Conservation (phyloP, 305 asterid species). For the Fraxinus angustifolia region DNA sequence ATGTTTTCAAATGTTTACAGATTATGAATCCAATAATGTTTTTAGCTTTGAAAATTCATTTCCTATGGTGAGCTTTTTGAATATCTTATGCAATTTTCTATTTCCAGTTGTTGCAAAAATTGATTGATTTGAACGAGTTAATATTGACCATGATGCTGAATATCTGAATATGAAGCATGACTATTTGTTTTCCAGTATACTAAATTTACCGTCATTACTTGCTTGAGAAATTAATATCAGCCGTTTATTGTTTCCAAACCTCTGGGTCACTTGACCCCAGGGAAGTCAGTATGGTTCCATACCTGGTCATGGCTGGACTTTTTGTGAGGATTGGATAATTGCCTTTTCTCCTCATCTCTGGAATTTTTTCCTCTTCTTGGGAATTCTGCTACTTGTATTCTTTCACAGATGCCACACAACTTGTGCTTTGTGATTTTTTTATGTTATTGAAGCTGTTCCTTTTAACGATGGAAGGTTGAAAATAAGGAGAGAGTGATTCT, state of each 20-base stretch:
- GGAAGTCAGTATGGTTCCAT: constrained; percentile 2
- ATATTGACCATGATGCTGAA: constrained; percentile 6
- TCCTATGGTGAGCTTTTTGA: constrained; percentile 2
- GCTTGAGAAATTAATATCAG: constrained; percentile 9
- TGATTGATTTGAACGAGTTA: constrained; percentile 11
- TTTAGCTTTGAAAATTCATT: background rate
- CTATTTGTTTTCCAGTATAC: background rate
- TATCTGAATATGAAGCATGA: background rate
- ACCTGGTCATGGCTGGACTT: background rate
- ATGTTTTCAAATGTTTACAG: constrained; percentile 12
- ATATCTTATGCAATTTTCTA: background rate
- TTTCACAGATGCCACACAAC: constrained; percentile 12
- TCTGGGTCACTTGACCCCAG: background rate
- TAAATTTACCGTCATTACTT: background rate
- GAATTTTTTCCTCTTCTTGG: background rate
- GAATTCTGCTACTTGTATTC: constrained; percentile 13
- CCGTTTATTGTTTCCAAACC: background rate
- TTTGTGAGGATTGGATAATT: background rate
- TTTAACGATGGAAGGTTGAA: constrained; percentile 54
- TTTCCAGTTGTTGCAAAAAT: background rate
- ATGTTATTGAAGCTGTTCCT: constrained; percentile 23
- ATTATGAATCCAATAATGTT: background rate
- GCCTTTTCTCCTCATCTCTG: background rate
- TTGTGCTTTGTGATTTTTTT: background rate
- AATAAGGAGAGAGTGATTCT: constrained; percentile 57